These are phyloP conservation scores for Ascochyta lentis DNA, from an alignment of 2,329 filamentous ascomycete species.

Conservation along the genomic window DNA sequence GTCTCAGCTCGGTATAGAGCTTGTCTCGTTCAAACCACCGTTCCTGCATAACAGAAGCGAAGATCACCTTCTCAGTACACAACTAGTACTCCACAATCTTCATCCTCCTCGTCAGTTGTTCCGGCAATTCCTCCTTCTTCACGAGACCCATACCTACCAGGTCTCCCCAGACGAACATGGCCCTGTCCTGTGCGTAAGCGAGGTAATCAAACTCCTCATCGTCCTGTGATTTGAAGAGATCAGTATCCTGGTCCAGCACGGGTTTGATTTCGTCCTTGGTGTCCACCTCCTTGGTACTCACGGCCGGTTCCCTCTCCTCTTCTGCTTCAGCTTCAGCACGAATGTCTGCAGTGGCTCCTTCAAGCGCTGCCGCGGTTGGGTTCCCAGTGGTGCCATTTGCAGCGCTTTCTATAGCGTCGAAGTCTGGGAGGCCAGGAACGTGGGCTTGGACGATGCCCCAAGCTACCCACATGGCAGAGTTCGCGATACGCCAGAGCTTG, in stretches of 20 bases:
- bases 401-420: constrained; percentile 38
- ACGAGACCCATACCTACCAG: constrained; percentile 78
- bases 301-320: constrained; percentile 14
- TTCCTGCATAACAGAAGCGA: too few species aligned
- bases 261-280: constrained; percentile 32
- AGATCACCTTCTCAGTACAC: neutral
- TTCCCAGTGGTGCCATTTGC: constrained; percentile 23
- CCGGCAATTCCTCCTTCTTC: constrained; percentile 76
- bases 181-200: constrained; percentile 86
- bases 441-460: constrained; percentile 98
- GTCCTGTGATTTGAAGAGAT: constrained; percentile 58
- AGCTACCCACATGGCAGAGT: constrained; percentile 88
- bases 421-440: constrained; percentile 72
- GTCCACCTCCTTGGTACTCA: constrained; percentile 32
- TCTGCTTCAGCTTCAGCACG: constrained; percentile 24
- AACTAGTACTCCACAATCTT: constrained; percentile 69
- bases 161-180: constrained; percentile 95
- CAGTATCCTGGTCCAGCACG: constrained; percentile 37
- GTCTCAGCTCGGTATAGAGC: too few species aligned
- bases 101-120: constrained; percentile 66
- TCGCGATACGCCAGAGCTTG: constrained; percentile 83
- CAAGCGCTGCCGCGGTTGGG: constrained; percentile 30
- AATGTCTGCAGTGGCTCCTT: constrained; percentile 34
- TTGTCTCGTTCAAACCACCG: too few species aligned
- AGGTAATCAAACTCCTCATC: constrained; percentile 89